Evolutionary conservation across 768 basidiomycete species (phyloP).

Genomic region (Coprinopsis sp.): DNA sequence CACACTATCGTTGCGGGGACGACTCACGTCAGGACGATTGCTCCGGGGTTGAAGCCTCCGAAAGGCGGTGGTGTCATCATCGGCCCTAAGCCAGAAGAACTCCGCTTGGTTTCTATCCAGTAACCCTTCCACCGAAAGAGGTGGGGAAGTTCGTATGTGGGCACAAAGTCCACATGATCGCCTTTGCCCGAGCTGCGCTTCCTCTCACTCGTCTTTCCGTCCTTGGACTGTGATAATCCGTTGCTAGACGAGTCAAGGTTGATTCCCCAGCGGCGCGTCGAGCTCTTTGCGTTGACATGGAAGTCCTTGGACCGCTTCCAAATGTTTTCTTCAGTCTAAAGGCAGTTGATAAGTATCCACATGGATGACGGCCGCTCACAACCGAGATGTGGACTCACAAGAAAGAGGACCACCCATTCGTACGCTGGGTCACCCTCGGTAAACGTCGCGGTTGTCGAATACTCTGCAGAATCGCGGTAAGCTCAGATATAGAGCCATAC

Average conservation of each 20-base stretch:
- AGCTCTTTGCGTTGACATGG: conserved; percentile 34
- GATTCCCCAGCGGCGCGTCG: conserved; percentile 35
- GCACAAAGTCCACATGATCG: conserved; percentile 36
- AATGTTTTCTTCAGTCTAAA: conserved; percentile 38
- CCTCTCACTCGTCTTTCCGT: no score
- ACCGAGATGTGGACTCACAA: conserved; percentile 25
- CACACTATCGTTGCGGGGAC: no score
- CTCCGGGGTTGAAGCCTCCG: conserved; percentile 9
- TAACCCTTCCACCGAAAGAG: conserved; percentile 38
- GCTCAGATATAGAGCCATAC: not conserved
- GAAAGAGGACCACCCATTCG: conserved; percentile 43
- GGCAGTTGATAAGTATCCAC: not conserved
- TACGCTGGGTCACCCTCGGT: conserved; percentile 44
- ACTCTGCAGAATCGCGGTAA: conserved; percentile 25
- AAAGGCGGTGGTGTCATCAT: conserved; percentile 6
- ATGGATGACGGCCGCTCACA: not conserved
- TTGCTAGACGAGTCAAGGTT: no score
- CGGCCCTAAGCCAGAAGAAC: conserved; percentile 4
- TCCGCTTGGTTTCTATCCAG: conserved; percentile 33
- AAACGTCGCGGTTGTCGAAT: conserved; percentile 41
- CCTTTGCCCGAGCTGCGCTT: conserved; percentile 10
- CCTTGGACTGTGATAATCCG: no score
- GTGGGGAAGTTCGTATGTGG: conserved; percentile 34
- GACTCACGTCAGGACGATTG: conserved; percentile 28
- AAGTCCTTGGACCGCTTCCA: conserved; percentile 41